phyloP scores from a whole-genome alignment of 2,329 filamentous ascomycete species.

The Trichoderma semiorbis region DNA sequence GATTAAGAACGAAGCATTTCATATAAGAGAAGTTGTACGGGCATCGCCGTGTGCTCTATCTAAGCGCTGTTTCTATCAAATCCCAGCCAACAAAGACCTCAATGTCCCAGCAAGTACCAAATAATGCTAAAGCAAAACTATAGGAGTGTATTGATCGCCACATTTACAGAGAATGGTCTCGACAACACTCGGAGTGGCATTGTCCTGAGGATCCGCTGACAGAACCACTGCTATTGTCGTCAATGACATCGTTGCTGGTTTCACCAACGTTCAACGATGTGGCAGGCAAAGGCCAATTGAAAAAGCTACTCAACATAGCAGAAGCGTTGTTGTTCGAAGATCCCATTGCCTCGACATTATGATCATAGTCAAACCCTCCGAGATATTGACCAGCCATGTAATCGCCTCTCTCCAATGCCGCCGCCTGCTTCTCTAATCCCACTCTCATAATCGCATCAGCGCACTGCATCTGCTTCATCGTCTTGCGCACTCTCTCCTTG shows the following conservation, averaged over 20 bases:
- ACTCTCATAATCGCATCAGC: not conserved
- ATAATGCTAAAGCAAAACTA: not conserved
- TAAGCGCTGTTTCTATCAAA: not conserved
- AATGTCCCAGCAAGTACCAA: not conserved
- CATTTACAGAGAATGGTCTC: not conserved
- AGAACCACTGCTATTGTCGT: not conserved
- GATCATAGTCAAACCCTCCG: not conserved
- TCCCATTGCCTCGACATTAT: not conserved
- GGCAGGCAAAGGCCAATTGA: constrained; percentile 5
- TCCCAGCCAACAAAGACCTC: not conserved
- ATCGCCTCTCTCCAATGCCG: not conserved
- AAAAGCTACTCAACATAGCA: not conserved
- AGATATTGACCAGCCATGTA: not conserved
- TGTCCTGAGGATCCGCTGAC: not conserved
- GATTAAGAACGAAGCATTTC: not conserved
- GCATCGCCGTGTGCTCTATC: not conserved
- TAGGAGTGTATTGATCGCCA: too few species aligned
- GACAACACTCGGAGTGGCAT: not conserved
- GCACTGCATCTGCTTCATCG: not conserved
- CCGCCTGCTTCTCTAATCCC: not conserved
- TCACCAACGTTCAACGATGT: not conserved
- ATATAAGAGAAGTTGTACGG: not conserved
- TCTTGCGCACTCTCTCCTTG: not conserved
- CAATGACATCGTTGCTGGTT: not conserved
- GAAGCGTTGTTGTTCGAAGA: not conserved